Conservation (phyloP, 1,284 basidiomycete species). For the Malassezia brasiliensis region DNA sequence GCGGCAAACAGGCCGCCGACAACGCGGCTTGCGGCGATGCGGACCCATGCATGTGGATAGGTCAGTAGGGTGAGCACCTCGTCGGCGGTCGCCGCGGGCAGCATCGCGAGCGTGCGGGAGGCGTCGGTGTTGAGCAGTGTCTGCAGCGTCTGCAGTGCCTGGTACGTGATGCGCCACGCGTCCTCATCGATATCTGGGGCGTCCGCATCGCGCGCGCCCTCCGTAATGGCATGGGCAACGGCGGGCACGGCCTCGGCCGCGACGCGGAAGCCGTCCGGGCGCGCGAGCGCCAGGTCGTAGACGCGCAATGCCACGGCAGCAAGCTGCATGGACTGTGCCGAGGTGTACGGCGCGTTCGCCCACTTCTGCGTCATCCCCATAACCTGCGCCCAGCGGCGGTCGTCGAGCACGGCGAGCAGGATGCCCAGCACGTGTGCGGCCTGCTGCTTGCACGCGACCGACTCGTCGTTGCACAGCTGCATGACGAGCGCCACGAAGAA, state of each 20-base stretch:
- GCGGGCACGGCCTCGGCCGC: background rate
- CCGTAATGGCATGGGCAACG: background rate
- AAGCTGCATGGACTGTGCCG: slow-evolving; percentile 51
- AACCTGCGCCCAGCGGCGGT: slow-evolving; percentile 57
- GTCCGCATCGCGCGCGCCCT: background rate
- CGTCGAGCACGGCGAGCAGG: slow-evolving; percentile 62
- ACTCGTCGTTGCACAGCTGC: slow-evolving; percentile 85
- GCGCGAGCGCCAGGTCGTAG: slow-evolving; percentile 23
- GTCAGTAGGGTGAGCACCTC: slow-evolving; percentile 65
- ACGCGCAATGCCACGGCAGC: slow-evolving; percentile 63
- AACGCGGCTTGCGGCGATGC: slow-evolving; percentile 67
- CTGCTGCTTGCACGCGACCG: slow-evolving; percentile 76
- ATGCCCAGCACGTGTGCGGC: slow-evolving; percentile 70
- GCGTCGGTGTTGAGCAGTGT: slow-evolving; percentile 10
- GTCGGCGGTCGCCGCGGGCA: background rate
- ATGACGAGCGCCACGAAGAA: slow-evolving; percentile 86
- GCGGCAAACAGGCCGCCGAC: slow-evolving; percentile 62
- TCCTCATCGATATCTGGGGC: background rate
- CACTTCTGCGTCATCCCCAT: slow-evolving; percentile 69
- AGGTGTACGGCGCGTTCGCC: slow-evolving; percentile 58
- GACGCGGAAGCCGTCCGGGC: background rate
- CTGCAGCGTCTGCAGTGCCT: slow-evolving; percentile 16
- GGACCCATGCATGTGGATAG: slow-evolving; percentile 91
- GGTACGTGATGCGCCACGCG: slow-evolving; percentile 44
- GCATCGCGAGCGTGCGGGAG: background rate